Percentiles rank a stretch among this genome's conserved stretches.
phyloP scores from a whole-genome alignment of 768 basidiomycete species.

The Trametes cubensis region DNA sequence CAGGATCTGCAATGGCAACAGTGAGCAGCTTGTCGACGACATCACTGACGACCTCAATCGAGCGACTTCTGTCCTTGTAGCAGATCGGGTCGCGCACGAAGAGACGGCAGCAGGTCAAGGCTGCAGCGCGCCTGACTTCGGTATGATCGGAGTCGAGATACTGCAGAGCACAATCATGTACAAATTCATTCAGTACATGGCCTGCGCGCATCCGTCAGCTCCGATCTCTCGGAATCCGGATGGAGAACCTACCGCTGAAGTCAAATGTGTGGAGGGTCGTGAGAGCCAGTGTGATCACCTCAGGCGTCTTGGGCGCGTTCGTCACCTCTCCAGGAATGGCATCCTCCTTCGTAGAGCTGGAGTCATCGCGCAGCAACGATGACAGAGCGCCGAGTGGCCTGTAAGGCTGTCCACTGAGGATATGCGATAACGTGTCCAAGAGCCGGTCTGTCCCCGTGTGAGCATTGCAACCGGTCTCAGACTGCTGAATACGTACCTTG shows the following conservation, averaged over 20 bases:
- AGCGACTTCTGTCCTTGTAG: constrained; percentile 92
- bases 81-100: constrained; percentile 96
- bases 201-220: constrained; percentile 46
- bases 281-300: constrained; percentile 79
- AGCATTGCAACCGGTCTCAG: neutral
- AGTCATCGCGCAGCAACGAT: constrained; percentile 57
- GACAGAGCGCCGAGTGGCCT: constrained; percentile 85
- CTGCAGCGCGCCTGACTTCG: constrained; percentile 87
- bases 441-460: constrained; percentile 66
- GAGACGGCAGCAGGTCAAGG: constrained; percentile 86
- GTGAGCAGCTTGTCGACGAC: constrained; percentile 96
- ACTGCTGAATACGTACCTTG: constrained; percentile 59
- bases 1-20: constrained; percentile 95
- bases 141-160: constrained; percentile 92
- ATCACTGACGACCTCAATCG: constrained; percentile 95
- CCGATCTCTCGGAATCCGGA: neutral
- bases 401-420: constrained; percentile 83
- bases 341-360: constrained; percentile 52
- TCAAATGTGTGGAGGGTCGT: constrained; percentile 89
- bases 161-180: constrained; percentile 86
- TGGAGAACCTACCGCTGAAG: constrained; percentile 70
- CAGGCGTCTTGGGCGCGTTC: constrained; percentile 53
- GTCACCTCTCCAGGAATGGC: constrained; percentile 3
- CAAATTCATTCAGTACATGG: constrained; percentile 94
- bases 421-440: constrained; percentile 79